Conservation (phyloP, 1,284 basidiomycete species). For the Papiliotrema flavescens region DNA sequence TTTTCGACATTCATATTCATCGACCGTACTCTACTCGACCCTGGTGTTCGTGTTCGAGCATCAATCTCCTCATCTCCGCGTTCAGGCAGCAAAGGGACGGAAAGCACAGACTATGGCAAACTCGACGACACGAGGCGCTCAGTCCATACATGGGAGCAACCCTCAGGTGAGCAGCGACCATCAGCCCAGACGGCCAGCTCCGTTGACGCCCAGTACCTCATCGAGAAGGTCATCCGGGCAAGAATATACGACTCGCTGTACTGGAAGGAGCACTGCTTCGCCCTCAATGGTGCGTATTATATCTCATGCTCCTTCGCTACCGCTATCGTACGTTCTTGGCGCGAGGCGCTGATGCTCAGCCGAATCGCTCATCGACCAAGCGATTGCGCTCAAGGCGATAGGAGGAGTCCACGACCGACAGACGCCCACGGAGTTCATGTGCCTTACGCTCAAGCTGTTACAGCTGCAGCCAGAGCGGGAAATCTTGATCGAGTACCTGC, state of each 20-base stretch:
- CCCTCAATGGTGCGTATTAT: constrained; percentile 66
- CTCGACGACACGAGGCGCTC: constrained; percentile 31
- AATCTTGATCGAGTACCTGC: constrained; percentile 89
- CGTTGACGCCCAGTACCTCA: constrained; percentile 66
- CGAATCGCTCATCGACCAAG: constrained; percentile 87
- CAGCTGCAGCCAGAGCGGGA: constrained; percentile 98
- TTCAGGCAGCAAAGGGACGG: too few relatives aligned
- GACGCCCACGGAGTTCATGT: constrained; percentile 85
- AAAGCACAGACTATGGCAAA: constrained; percentile 24
- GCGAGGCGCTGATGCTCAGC: constrained; percentile 53
- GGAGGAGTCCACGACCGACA: constrained; percentile 90
- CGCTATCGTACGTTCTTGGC: neutral
- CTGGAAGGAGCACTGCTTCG: constrained; percentile 98
- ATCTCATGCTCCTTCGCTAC: neutral
- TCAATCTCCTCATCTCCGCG: too few relatives aligned
- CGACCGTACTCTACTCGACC: neutral
- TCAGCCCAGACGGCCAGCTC: neutral
- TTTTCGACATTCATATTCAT: neutral
- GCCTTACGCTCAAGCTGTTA: constrained; percentile 85
- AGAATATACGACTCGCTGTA: constrained; percentile 92
- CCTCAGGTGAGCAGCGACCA: constrained; percentile 62
- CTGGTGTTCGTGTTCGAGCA: too few relatives aligned
- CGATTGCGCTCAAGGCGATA: constrained; percentile 74
- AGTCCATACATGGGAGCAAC: constrained; percentile 82
- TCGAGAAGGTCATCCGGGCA: constrained; percentile 93